Evolutionary conservation across 306 rosid species (phyloP).

Genomic region (Acacia acuminata): DNA sequence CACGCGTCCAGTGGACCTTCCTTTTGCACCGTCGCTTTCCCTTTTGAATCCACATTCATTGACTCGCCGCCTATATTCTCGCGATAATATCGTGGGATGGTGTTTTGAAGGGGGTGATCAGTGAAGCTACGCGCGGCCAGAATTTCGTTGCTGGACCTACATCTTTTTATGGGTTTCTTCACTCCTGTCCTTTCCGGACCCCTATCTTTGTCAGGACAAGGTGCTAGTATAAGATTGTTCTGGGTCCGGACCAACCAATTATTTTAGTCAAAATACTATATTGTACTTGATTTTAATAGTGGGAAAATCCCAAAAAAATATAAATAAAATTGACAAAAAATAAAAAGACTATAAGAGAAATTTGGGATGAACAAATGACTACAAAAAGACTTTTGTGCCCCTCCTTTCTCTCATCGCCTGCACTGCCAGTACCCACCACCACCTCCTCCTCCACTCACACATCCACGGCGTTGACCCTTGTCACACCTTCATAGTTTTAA

Average conservation of each 20-base stretch:
- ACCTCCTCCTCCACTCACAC: too few species aligned
- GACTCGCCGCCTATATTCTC: not conserved
- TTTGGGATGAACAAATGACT: too few species aligned
- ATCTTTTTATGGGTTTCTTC: not conserved
- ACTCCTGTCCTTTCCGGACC: not conserved
- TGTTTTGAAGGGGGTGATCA: not conserved
- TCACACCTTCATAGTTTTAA: too few species aligned
- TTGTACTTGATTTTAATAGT: too few species aligned
- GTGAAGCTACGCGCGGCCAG: not conserved
- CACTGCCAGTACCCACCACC: too few species aligned
- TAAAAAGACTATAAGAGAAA: too few species aligned
- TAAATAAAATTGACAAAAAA: too few species aligned
- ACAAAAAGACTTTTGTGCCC: too few species aligned
- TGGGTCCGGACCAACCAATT: not conserved
- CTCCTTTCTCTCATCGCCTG: too few species aligned
- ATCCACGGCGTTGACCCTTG: too few species aligned
- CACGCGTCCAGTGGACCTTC: conserved; percentile 62
- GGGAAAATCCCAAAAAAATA: too few species aligned
- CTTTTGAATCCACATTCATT: not conserved
- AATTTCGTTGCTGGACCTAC: not conserved
- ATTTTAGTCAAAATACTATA: too few species aligned
- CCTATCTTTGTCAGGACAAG: not conserved
- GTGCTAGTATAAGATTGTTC: not conserved
- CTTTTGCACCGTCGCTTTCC: conserved; percentile 50
- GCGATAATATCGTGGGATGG: not conserved